phyloP scores from a whole-genome alignment of 805 yeast species.

The Candida piceae region DNA sequence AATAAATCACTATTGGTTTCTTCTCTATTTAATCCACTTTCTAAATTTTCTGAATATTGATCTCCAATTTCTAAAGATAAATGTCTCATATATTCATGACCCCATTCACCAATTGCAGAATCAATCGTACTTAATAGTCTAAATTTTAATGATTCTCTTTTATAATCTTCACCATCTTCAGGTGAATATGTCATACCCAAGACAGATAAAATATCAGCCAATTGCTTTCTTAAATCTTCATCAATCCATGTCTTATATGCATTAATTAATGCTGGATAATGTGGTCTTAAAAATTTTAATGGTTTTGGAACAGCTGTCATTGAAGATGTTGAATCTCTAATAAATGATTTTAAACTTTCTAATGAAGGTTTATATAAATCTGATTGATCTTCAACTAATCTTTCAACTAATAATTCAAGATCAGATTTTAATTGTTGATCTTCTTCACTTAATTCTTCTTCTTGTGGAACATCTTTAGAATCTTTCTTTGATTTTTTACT shows the following conservation, averaged over 20 bases:
- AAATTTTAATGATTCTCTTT: constrained; percentile 73
- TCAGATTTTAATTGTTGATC: constrained; percentile 84
- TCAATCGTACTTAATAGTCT: constrained; percentile 48
- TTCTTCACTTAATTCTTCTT: constrained; percentile 89
- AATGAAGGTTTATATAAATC: constrained; percentile 57
- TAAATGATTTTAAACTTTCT: constrained; percentile 64
- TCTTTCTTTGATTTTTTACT: constrained; percentile 13
- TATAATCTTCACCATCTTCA: constrained; percentile 44
- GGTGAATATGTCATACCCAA: constrained; percentile 92
- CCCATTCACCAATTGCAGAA: constrained; percentile 80
- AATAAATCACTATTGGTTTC: constrained; percentile 32
- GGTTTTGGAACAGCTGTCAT: constrained; percentile 99
- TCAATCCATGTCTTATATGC: constrained; percentile 64
- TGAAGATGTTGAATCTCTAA: constrained; percentile 90
- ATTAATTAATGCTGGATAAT: constrained; percentile 61
- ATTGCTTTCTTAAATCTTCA: constrained; percentile 40
- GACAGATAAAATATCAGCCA: constrained; percentile 89
- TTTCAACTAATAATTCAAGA: constrained; percentile 80
- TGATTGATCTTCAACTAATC: constrained; percentile 52
- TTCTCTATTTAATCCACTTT: constrained; percentile 15
- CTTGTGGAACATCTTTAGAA: constrained; percentile 27
- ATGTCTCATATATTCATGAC: constrained; percentile 96
- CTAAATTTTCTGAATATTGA: constrained; percentile 54
- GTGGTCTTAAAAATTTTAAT: constrained; percentile 88
- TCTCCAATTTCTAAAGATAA: constrained; percentile 93